A percentile compares a stretch with the other conserved stretches of the same genome.
Conservation (phyloP, 768 basidiomycete species). For the Dentipellis fragilis region DNA sequence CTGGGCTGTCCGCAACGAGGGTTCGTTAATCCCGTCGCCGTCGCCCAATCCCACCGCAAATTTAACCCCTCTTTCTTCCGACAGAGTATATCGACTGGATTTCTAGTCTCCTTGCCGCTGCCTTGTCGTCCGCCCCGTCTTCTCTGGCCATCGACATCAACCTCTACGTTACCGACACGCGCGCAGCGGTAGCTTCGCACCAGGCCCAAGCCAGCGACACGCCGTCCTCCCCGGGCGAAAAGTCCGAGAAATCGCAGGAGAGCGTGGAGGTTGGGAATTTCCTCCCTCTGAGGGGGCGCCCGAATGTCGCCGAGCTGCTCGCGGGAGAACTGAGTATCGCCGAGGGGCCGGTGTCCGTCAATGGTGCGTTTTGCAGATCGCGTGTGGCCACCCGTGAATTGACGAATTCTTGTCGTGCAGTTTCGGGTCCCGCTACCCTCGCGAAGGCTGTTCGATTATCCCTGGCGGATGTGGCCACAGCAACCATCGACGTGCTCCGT, state of each 20-base stretch:
- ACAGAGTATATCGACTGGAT: conserved; percentile 10
- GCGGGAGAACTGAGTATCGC: conserved; percentile 16
- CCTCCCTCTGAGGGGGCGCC: conserved; percentile 13
- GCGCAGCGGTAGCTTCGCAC: neutral
- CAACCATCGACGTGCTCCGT: conserved; percentile 4
- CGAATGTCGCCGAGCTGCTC: conserved; percentile 18
- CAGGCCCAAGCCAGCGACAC: neutral
- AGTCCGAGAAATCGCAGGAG: conserved; percentile 7
- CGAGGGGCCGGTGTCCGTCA: conserved; percentile 21
- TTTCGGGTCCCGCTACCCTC: conserved; percentile 16
- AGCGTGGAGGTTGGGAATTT: conserved; percentile 7
- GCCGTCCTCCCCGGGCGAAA: neutral
- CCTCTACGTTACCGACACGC: conserved; percentile 14
- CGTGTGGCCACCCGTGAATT: neutral
- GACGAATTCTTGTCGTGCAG: conserved; percentile 3
- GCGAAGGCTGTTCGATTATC: conserved; percentile 13
- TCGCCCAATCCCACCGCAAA: neutral
- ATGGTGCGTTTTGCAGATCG: conserved; percentile 15
- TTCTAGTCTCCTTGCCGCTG: conserved; percentile 6
- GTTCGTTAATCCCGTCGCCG: neutral
- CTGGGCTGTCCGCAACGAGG: neutral
- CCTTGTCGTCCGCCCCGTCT: conserved; percentile 8
- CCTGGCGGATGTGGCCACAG: conserved; percentile 3
- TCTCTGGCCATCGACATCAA: conserved; percentile 12
- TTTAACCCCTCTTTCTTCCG: neutral